phyloP scores from a whole-genome alignment of 2,329 filamentous ascomycete species.

The Aspergillus clavatus region DNA sequence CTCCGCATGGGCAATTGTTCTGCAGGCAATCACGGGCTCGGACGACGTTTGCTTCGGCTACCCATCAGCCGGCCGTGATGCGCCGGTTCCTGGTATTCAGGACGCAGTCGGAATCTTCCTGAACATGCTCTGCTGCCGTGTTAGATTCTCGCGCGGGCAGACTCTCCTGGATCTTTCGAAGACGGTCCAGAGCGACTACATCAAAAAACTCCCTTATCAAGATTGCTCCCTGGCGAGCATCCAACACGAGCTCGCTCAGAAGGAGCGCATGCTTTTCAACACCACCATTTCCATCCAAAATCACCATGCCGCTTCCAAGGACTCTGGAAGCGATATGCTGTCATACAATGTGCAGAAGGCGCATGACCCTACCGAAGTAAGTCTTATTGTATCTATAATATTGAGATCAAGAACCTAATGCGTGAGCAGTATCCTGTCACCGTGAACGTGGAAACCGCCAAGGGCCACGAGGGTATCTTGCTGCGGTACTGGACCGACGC shows the following conservation, averaged over 20 bases:
- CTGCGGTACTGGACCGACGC: slow-evolving; percentile 39
- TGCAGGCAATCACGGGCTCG: slow-evolving; percentile 27
- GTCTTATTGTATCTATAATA: background rate
- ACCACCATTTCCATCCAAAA: slow-evolving; percentile 42
- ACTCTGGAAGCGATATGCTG: slow-evolving; percentile 22
- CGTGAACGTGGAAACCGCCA: slow-evolving; percentile 37
- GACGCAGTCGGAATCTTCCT: slow-evolving; percentile 49
- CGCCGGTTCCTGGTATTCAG: slow-evolving; percentile 43
- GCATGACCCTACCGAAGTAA: slow-evolving; percentile 38
- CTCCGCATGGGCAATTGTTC: slow-evolving; percentile 38
- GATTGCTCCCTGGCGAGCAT: slow-evolving; percentile 48
- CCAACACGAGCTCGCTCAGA: slow-evolving; percentile 38
- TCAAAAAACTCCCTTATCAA: slow-evolving; percentile 46
- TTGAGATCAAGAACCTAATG: slow-evolving; percentile 6
- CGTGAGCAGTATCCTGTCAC: slow-evolving; percentile 34
- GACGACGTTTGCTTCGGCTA: slow-evolving; percentile 42
- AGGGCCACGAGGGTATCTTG: slow-evolving; percentile 32
- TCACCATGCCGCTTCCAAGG: slow-evolving; percentile 24
- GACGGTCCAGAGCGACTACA: slow-evolving; percentile 44
- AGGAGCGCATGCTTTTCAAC: slow-evolving; percentile 38
- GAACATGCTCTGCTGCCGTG: slow-evolving; percentile 52
- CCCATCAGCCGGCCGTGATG: slow-evolving; percentile 40
- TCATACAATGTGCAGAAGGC: slow-evolving; percentile 29
- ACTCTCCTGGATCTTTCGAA: slow-evolving; percentile 40
- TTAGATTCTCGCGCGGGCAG: slow-evolving; percentile 35